phyloP scores from a whole-genome alignment of 805 yeast genomes.

The Metschnikowia shivogae region DNA sequence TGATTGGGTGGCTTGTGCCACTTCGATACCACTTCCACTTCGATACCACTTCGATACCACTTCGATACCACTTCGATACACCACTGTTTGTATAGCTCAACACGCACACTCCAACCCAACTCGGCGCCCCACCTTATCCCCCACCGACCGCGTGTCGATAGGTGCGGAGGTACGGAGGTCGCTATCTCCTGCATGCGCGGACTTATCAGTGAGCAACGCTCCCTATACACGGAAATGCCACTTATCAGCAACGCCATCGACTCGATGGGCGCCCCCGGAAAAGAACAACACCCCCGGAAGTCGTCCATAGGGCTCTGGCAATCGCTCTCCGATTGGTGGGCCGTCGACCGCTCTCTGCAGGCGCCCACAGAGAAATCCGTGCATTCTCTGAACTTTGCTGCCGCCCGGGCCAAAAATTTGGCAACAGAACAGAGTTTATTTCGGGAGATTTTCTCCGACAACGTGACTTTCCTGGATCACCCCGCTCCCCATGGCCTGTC shows the following conservation, averaged over 20 bases:
- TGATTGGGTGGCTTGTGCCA: no score
- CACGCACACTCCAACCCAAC: no score
- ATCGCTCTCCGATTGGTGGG: slow-evolving; percentile 40
- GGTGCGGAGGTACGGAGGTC: no score
- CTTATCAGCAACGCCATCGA: slow-evolving; percentile 19
- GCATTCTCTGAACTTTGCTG: slow-evolving; percentile 6
- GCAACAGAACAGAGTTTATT: slow-evolving; percentile 33
- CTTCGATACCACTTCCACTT: no score
- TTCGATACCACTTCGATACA: no score
- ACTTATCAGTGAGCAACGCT: slow-evolving; percentile 15
- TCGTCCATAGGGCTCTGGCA: slow-evolving; percentile 23
- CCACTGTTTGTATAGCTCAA: no score
- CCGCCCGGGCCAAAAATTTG: slow-evolving; percentile 24
- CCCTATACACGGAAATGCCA: slow-evolving; percentile 4
- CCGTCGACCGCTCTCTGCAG: slow-evolving; percentile 22
- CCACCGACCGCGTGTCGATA: no score
- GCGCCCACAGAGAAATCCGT: slow-evolving; percentile 14
- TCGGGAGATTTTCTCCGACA: slow-evolving; percentile 29
- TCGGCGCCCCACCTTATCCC: no score
- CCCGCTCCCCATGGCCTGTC: no score
- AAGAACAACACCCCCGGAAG: neutral
- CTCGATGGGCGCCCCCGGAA: slow-evolving; percentile 24
- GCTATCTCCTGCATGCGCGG: slow-evolving; percentile 27
- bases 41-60: no score
- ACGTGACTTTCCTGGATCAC: slow-evolving; percentile 14